Evolutionary conservation across 2,329 filamentous ascomycete species (phyloP), one percentile per base, ranked within the genome.

Genomic region (Botrytis tulipae): DNA sequence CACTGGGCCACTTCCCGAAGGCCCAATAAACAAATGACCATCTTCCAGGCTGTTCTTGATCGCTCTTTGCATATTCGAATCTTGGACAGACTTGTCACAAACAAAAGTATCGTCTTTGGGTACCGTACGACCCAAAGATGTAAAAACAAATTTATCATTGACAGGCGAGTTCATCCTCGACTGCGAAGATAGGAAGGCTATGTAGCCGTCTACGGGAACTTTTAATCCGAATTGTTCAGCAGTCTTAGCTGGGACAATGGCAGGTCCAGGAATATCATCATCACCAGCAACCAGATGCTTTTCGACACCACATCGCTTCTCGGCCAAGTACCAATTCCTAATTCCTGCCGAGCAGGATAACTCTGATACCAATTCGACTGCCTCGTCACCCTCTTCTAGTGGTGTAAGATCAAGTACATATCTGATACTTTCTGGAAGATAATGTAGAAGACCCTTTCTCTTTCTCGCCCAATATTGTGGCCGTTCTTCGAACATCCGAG

Each of bases 361-460:
- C 73, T 89, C 86, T 0, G 87, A 87, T 73, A 90, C 84, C 74
- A 88, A 83, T 37, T 88, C 86, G 1, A 90, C 86, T 16, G 89
- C 85, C 20, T 91, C 90, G 3, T 92, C 89, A 1, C 89, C 91
- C 78, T 91, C 87, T 0, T 82, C 81, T 0, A 87, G 85, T 0
- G 90, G 90, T 0, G 89, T 91, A 20, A 92, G 83, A 76, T 93
- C 90, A 51, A 93, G 77, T 29, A 91, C 82, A 76, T 87, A 92
- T 73, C 85, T 85, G 78, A 91, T 82, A 0, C 84, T 86, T 3
- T 81, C 76, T 0, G 82, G 83, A 16, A 84, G 78, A 29, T 51
- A 25, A 16, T 73, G 42, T 18, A 75, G 20, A 54, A 75, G 74
- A 60, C 82, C 82, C 32, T 75, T 73, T 32, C 82, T 82, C 22